Evolutionary conservation across 1,284 basidiomycete genomes (phyloP), one percentile per base, ranked within the genome.

Genomic region (Ustilago sp.): DNA sequence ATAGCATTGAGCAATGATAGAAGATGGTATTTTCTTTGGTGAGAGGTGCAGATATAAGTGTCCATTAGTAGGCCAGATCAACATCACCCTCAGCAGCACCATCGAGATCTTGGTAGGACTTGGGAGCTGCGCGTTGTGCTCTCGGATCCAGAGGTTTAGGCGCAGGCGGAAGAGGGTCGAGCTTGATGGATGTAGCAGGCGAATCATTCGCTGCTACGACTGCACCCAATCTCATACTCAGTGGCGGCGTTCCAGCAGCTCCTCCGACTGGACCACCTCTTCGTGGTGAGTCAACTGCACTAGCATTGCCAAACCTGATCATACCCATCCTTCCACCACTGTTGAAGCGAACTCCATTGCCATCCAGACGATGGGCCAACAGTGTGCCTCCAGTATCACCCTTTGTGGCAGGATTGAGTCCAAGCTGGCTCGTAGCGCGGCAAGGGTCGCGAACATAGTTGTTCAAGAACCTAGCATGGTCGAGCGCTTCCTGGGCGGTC

Each of bases 61-160:
- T 41, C 39, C 39, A 13, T 50, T 63, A 80, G 56, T 80, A 80
- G 9, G 68, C 70, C 11, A 80, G 61, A 32, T 80, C 79, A 5
- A 77, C 66, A n/a, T 76, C 69, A 19, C 74, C 80, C 17, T 74
- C 68, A 7, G 69, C 73, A 12, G 70, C 76, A 12, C 74, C 79
- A 48, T 84, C 83, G 5, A 84, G 69, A 50, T 84, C 83, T 50
- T 78, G 75, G 47, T 84, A 84, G 35, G 69, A 61, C 35, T 78
- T 74, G 19, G 72, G 64, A 8, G 68, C 66, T 3, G 59, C 35
- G 4, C 68, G 39, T n/a, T 58, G 31, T 0, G 80, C 80, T 17
- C 80, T 51, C 1, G 80, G 80, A 36, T 81, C 80, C 31, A 81
- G 59, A 17, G 80, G 77, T 45, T 77, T 79, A 12, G 80, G 80